A percentile compares a stretch with the other conserved stretches of the same genome.
These are phyloP conservation scores for Calonectria pteridis DNA, from an alignment of 2,329 filamentous ascomycete genomes.

Conservation along the genomic window DNA sequence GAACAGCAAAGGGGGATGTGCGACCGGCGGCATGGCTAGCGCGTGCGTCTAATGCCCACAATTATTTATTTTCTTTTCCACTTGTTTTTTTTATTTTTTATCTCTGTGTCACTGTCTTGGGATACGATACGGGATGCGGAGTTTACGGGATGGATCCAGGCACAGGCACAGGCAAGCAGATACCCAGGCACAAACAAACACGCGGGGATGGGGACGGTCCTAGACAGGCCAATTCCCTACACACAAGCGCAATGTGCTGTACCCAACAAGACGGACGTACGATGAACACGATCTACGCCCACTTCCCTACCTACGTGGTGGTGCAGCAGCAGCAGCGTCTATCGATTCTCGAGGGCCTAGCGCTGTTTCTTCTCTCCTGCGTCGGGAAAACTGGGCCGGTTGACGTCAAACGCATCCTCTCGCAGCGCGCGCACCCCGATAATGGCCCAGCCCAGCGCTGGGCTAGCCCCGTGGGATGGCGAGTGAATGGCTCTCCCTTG, in stretches of 20 bases:
- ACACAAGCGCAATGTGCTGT: neutral
- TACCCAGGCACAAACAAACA: neutral
- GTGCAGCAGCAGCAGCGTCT: too few relatives aligned
- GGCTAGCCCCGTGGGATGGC: neutral
- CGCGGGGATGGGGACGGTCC: neutral
- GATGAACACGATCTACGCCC: neutral
- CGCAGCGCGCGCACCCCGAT: neutral
- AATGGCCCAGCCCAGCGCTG: neutral
- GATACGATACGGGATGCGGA: neutral
- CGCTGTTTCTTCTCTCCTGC: neutral
- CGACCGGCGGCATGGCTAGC: conserved; percentile 3
- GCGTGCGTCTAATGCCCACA: conserved; percentile 2
- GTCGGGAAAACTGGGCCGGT: neutral
- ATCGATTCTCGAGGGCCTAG: neutral
- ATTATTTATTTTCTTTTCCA: neutral
- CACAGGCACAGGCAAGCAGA: neutral
- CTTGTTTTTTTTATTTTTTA: neutral
- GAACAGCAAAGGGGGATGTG: conserved; percentile 8
- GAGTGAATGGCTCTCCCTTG: neutral
- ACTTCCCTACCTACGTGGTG: neutral
- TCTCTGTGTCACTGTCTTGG: neutral
- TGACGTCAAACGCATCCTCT: neutral
- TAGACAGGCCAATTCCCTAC: neutral
- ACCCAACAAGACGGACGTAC: neutral
- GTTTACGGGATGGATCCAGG: neutral